Evolutionary conservation across 805 yeast genomes (phyloP), one percentile per base, ranked within the genome.

Genomic region (Yamadazyma kitorensis): DNA sequence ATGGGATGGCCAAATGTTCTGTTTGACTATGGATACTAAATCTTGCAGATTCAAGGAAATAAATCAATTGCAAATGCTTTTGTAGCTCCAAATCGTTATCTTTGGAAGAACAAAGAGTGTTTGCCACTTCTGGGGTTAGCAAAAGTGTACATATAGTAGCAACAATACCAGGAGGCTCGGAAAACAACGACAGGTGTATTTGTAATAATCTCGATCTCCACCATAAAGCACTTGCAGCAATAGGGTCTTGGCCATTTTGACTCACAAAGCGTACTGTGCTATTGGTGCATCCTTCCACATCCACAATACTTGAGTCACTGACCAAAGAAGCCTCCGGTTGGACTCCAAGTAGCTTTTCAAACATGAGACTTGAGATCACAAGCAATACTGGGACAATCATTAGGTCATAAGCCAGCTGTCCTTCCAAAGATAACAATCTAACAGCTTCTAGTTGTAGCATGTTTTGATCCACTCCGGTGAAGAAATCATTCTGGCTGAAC

Each of bases 171-270:
- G 82, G 70, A 17, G 76, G 72, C 47, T 85, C 91, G 2, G 78
- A 71, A 27, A 78, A 63, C n/a, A 83, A 52, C 0, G 87, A 76
- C 36, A 73, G 62, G 37, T 82, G 89, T 0, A 75, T 70, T 47
- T 80, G 79, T 22, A 83, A 52, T 3, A 80, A 76, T 57, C 94
- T 71, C 5, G 82, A 61, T 53, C 86, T 71, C 93, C 93, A 85
- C 91, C 93, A 85, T 27, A 64, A 63, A 3, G 72, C 59, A 3
- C 80, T 63, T 1, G 81, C 83, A 5, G 48, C 38, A 1, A 70
- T 41, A 4, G 71, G 55, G 23, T 64, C 58, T 2, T 51, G 24
- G n/a, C 33, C 32, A 16, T 36, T 29, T 8, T 25, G 40, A 6
- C 33, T 23, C 8, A 30, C 25, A 19, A 30, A 45, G 12, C 39